These are phyloP conservation scores for Neocallimastix lanati DNA, from an alignment of 192 early-diverging fungal species.

Conservation along the genomic window DNA sequence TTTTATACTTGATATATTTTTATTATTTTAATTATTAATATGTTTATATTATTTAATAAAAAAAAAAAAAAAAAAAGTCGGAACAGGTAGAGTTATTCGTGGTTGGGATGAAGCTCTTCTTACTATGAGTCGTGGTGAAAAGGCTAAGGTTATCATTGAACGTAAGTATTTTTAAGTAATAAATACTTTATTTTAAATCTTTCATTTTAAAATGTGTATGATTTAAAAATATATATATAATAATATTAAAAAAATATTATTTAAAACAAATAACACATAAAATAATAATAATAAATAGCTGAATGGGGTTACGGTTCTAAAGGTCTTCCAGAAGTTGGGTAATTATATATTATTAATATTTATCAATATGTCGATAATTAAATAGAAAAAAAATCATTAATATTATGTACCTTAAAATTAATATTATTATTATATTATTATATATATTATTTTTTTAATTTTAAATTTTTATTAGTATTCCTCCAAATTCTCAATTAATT, in stretches of 20 bases:
- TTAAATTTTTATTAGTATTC: not conserved
- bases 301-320: not conserved
- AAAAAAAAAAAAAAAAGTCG: slow-evolving; percentile 9
- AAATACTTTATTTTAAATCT: too few relatives aligned
- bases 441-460: too few relatives aligned
- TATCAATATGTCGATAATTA: too few relatives aligned
- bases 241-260: not conserved
- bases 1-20: too few relatives aligned
- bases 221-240: not conserved
- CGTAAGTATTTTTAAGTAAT: slow-evolving; percentile 28
- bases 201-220: too few relatives aligned
- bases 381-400: too few relatives aligned
- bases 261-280: too few relatives aligned
- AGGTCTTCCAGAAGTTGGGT: not conserved
- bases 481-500: not conserved
- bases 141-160: slow-evolving; percentile 35
- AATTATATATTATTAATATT: not conserved
- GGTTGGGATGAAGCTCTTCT: slow-evolving; percentile 57
- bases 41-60: too few relatives aligned
- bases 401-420: too few relatives aligned
- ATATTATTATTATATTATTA: too few relatives aligned
- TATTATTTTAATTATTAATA: too few relatives aligned
- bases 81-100: slow-evolving; percentile 32
- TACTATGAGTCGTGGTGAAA: slow-evolving; percentile 46
- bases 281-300: not conserved